Evolutionary conservation across 2,329 filamentous ascomycete genomes (phyloP), one percentile per base, ranked within the genome.

Genomic region (Reticulascus tulasneorum): DNA sequence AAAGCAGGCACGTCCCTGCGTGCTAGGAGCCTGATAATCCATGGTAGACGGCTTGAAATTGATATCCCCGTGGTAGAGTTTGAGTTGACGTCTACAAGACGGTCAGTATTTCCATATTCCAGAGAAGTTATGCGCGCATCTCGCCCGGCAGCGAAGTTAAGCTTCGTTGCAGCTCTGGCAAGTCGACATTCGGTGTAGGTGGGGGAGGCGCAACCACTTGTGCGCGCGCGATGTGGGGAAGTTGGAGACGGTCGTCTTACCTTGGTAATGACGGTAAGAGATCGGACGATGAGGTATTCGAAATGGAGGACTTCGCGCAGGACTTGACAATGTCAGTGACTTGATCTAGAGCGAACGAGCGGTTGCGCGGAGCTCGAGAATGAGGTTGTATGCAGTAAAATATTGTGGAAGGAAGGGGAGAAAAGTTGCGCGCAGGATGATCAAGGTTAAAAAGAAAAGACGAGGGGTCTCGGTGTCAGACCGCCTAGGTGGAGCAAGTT

Each of bases 1-100:
- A 60, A 69, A 72, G 62, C 68, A 72, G 46, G 61, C 62, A 47
- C 66, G 64, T 40, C 52, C 56, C 31, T 45, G 44, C 23, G 40
- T n/a, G n/a, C n/a, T 33, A 26, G 43, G 35, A 31, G n/a, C 46
- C 38, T 44, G 42, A 49, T 41, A 59, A 44, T 64, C 60, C 61
- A 64, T 64, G 35, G 42, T 56, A n/a, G n/a, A n/a, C n/a, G n/a
- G n/a, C n/a, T n/a, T n/a, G n/a, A n/a, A n/a, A n/a, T n/a, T n/a
- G n/a, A n/a, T n/a, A n/a, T n/a, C n/a, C n/a, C n/a, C n/a, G n/a
- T n/a, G n/a, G n/a, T n/a, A n/a, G n/a, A n/a, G n/a, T n/a, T n/a
- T n/a, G n/a, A n/a, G n/a, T n/a, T n/a, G n/a, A n/a, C n/a, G n/a
- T n/a, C n/a, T n/a, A n/a, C n/a, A n/a, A n/a, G n/a, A n/a, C n/a